Base-by-base conservation (phyloP, 108 stramenopile genomes). In the Nitzschia putrida region DNA sequence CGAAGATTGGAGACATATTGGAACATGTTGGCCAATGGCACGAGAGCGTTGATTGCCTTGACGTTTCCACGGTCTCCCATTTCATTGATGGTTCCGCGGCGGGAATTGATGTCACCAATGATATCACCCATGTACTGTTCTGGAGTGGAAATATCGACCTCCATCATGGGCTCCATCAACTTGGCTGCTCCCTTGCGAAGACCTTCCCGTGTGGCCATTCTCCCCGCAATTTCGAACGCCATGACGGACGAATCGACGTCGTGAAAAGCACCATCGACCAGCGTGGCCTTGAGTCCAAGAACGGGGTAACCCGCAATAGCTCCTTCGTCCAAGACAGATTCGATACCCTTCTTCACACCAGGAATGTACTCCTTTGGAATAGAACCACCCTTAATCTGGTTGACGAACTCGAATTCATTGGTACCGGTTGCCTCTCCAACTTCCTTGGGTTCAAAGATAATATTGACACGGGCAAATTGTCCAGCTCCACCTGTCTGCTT, bases 91-190 rank as follows among this genome's bases (percentile, higher is more conserved):
- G 91, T 80, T 58, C 98, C 98, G 82, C 98, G 96, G 61, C 98
- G 92, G 60, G 90, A 76, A 87, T 97, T 97, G 82, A 99, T 94
- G 73, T 99, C 98, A 57, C 97, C 97, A 59, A 99, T 78, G 60
- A 99, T 84, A 71, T 99, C 98, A 52, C 98, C 98, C 94, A 99
- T 94, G 92, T 96, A 97, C 64, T 97, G 96, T 81, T 99, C 98
- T 10, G 98, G 98, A 9, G 95, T 95, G 56, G 93, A 84, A 12
- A 99, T 83, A 83, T 99, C 98, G 72, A 99, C 97, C 79, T 96
- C 74, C 98, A 99, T 99, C 61, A 99, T 81, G 50, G 98, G 98
- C 80, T 99, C 98, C 96, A 97, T 96, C 52, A 99, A 95, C 66
- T 95, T 83, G 5, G 97, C 86, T 80, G 94, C 94, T 43, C 92